These are phyloP conservation scores for Pseudogymnoascus sp. DNA, from an alignment of 2,329 filamentous ascomycete genomes.

Conservation along the genomic window DNA sequence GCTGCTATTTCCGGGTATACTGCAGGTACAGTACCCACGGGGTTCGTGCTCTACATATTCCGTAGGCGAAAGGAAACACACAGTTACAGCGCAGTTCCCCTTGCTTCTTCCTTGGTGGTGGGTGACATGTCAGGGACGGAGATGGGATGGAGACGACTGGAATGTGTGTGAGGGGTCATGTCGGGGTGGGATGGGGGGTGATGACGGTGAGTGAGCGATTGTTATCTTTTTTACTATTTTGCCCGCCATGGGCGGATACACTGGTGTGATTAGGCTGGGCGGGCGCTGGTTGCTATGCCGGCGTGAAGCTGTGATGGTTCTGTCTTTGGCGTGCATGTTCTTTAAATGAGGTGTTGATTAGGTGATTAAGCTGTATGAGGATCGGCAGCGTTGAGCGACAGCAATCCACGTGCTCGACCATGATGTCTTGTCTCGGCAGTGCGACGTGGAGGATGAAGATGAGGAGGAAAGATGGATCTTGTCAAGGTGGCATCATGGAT, in stretches of 20 bases:
- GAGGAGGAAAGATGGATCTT: neutral
- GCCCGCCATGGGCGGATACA: neutral
- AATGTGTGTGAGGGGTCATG: neutral
- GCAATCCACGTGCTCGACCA: neutral
- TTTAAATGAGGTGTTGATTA: conserved; percentile 3
- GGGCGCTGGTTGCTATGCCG: neutral
- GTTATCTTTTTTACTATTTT: neutral
- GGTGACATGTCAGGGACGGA: neutral
- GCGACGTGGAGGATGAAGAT: neutral
- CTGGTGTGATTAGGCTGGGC: neutral
- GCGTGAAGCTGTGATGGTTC: neutral
- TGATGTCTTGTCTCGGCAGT: neutral
- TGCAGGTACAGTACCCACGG: neutral
- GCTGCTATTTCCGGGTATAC: conserved; percentile 4
- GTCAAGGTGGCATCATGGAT: neutral
- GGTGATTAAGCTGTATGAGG: conserved; percentile 3
- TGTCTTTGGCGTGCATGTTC: neutral
- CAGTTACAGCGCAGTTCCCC: neutral
- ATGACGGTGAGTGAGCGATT: neutral
- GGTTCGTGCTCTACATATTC: neutral
- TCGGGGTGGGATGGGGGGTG: neutral
- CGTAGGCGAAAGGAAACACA: neutral
- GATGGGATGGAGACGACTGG: neutral
- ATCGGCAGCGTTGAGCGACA: neutral
- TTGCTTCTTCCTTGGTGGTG: neutral